These are phyloP conservation scores for Peziza echinospora DNA, from an alignment of 495 filamentous ascomycete species.

Conservation along the genomic window DNA sequence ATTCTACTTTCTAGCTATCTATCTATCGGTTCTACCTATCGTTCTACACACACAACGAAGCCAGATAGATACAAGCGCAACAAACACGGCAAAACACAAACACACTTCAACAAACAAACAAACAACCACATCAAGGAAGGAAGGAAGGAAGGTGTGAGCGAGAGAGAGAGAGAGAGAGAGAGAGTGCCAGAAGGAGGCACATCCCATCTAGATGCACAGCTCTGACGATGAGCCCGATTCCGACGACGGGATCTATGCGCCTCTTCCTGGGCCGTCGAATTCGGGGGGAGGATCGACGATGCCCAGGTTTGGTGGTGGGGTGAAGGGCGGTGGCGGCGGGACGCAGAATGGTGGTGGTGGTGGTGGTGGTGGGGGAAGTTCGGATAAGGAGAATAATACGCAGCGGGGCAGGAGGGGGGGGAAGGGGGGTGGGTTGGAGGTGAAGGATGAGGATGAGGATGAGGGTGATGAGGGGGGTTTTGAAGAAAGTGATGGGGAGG, in stretches of 20 bases:
- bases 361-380: not conserved
- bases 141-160: not conserved
- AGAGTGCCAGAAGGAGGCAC: not conserved
- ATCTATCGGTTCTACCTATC: too few species aligned
- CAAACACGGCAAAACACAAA: too few species aligned
- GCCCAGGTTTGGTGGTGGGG: too few species aligned
- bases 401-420: not conserved
- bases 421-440: not conserved
- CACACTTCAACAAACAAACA: not conserved
- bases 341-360: too few species aligned
- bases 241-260: not conserved
- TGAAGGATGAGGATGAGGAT: not conserved
- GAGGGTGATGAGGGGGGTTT: constrained; percentile 1
- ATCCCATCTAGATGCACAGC: not conserved
- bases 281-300: not conserved
- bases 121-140: not conserved
- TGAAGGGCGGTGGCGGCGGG: too few species aligned
- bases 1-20: too few species aligned
- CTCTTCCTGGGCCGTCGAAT: not conserved
- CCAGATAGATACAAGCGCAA: too few species aligned
- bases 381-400: constrained; percentile 17
- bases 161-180: not conserved
- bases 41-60: too few species aligned
- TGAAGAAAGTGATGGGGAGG: not conserved
- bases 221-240: not conserved